A percentile compares a stretch with the other conserved stretches of the same genome.
These are phyloP conservation scores for Epicoccum nigrum DNA, from an alignment of 2,329 filamentous ascomycete species.

Conservation along the genomic window DNA sequence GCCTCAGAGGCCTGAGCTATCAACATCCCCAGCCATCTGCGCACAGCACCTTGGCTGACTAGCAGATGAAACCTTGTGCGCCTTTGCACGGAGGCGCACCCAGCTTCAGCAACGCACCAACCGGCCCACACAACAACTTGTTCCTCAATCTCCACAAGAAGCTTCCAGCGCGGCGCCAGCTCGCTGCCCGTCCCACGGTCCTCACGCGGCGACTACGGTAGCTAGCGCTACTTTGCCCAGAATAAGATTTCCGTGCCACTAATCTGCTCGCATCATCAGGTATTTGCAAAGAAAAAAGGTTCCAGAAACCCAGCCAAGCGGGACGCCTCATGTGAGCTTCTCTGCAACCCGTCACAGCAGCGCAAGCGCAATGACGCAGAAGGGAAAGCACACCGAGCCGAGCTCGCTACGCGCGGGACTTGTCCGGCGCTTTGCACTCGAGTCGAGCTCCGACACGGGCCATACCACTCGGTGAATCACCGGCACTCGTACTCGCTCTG, in stretches of 20 bases:
- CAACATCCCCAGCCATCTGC: not conserved
- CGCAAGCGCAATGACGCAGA: constrained; percentile 10
- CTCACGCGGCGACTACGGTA: constrained; percentile 13
- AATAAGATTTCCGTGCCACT: constrained; percentile 10
- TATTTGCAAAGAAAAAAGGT: not conserved
- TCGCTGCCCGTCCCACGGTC: constrained; percentile 1
- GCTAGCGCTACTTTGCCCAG: constrained; percentile 4
- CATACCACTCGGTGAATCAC: too few species aligned
- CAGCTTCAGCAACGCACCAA: not conserved
- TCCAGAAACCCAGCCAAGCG: constrained; percentile 5
- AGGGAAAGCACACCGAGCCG: not conserved
- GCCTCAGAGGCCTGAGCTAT: constrained; percentile 1
- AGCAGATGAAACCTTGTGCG: constrained; percentile 8
- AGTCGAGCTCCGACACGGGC: not conserved
- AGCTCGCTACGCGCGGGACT: not conserved
- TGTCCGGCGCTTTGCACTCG: not conserved
- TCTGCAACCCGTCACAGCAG: not conserved
- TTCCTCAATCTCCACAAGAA: constrained; percentile 4
- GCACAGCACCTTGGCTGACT: not conserved
- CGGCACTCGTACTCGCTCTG: not conserved
- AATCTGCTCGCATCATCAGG: not conserved
- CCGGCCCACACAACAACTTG: constrained; percentile 1
- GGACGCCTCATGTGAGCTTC: constrained; percentile 10
- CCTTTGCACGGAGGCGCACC: constrained; percentile 7
- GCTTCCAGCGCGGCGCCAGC: constrained; percentile 8